These are phyloP conservation scores for Pseudozyma hubeiensis DNA, from an alignment of 1,284 basidiomycete species.

Conservation along the genomic window DNA sequence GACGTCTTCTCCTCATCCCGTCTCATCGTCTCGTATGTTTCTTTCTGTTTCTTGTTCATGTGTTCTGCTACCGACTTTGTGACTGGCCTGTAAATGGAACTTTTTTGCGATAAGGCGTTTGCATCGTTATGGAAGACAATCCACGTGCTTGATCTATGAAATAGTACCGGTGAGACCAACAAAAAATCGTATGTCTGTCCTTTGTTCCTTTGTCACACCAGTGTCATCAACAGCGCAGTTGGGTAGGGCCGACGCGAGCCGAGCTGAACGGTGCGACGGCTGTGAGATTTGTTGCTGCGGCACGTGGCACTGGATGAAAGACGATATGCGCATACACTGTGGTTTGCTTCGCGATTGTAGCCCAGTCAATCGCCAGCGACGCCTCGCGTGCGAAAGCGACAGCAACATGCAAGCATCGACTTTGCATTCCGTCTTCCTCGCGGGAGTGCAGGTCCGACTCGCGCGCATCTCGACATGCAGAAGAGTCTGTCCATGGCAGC, in stretches of 20 bases:
- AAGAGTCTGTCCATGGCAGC: neutral
- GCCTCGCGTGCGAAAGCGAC: neutral
- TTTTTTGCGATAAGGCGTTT: too few species aligned
- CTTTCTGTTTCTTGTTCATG: neutral
- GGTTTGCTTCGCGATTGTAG: neutral
- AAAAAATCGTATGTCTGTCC: too few species aligned
- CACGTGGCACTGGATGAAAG: too few species aligned
- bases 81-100: too few species aligned
- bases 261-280: too few species aligned
- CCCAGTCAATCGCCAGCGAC: neutral
- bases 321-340: neutral
- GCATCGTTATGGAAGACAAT: too few species aligned
- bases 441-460: neutral
- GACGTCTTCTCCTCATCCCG: neutral
- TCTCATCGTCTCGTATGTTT: neutral
- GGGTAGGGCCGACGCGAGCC: too few species aligned
- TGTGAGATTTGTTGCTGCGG: neutral
- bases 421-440: too few species aligned
- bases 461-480: conserved; percentile 3
- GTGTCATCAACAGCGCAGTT: too few species aligned
- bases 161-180: too few species aligned
- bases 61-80: neutral
- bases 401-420: neutral
- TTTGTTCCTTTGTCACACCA: too few species aligned
- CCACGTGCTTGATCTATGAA: too few species aligned